These are phyloP conservation scores for Scortechinia acanthostroma DNA, from an alignment of 2,329 filamentous ascomycete genomes.

Conservation along the genomic window DNA sequence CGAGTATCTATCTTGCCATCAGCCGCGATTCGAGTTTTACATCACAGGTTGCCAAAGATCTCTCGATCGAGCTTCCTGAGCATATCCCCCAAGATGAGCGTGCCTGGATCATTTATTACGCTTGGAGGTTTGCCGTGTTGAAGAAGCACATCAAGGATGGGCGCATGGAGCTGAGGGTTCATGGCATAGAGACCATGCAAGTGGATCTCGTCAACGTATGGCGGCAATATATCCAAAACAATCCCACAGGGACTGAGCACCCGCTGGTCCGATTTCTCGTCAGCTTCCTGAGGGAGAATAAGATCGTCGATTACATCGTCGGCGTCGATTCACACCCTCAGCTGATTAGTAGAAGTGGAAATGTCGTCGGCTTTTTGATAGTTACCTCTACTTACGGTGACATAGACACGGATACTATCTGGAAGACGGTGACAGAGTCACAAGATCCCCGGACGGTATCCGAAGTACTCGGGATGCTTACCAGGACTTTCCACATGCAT, in stretches of 20 bases:
- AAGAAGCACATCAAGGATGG: slow-evolving; percentile 72
- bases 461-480: slow-evolving; percentile 65
- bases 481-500: slow-evolving; percentile 37
- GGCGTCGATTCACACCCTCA: slow-evolving; percentile 88
- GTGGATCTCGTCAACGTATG: slow-evolving; percentile 62
- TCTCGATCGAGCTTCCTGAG: slow-evolving; percentile 16
- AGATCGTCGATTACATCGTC: slow-evolving; percentile 78
- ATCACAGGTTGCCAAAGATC: not conserved
- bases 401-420: slow-evolving; percentile 71
- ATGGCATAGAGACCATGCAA: slow-evolving; percentile 71
- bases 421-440: slow-evolving; percentile 74
- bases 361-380: slow-evolving; percentile 80
- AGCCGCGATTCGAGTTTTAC: not conserved
- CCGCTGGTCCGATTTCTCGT: slow-evolving; percentile 62
- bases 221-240: slow-evolving; percentile 39
- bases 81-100: slow-evolving; percentile 26
- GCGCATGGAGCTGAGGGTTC: slow-evolving; percentile 83
- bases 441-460: slow-evolving; percentile 81
- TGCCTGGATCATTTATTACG: slow-evolving; percentile 41
- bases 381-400: slow-evolving; percentile 70
- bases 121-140: slow-evolving; percentile 66
- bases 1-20: not conserved
- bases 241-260: slow-evolving; percentile 8
- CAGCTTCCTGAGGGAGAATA: slow-evolving; percentile 60
- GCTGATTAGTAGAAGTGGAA: slow-evolving; percentile 72